Base-by-base conservation (phyloP, 2,329 filamentous ascomycete genomes). In the Alternaria triticimaculans region DNA sequence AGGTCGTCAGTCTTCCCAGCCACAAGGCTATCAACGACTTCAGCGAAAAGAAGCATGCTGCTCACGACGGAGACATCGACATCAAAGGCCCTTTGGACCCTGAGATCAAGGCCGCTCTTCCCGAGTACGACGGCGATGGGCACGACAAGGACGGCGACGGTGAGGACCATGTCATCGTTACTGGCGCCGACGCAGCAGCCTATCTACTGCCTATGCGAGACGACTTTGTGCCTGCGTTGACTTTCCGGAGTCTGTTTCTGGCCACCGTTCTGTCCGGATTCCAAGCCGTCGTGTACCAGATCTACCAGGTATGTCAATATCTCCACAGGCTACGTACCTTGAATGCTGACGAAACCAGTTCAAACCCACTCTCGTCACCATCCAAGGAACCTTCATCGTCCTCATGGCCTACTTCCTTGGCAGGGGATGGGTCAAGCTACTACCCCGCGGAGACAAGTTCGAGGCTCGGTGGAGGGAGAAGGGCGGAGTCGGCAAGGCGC, bases 381-480 rank as follows among this genome's bases (percentile, higher is more conserved):
- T 68, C 26, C 65, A 68, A 49, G 65, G 65, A 51, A 68, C 65
- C 8, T 68, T 68, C 54, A 68, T 68, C 23, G 65, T 68, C 20
- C 65, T 68, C 4, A 62, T 68, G 46, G 65, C 65, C 15, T 68
- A 50, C 55, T 68, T 68, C 15, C 54, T 68, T 11, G 65, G 65
- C 15, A 66, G 61, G 11, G 63, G 60, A 10, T 68, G 65, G 65
- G 63, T 49, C 21, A 68, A 58, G 45, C 3, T 68, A 14, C 58
- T 68, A 0, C 65, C 65, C 11, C 65, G 65, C 14, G 65, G 65
- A 30, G 65, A 68, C 9, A 68, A 66, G 44, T 64, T 68, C 33
- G 65, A 68, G 45, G 58, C 63, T 46, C 60, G 58, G 28, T 68
- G 65, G 65, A 66, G 63, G 25, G 65, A 64, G 37, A 26, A 14